Evolutionary conservation across 345 rosid genomes (phyloP).

Genomic region (Carallia brachiata): DNA sequence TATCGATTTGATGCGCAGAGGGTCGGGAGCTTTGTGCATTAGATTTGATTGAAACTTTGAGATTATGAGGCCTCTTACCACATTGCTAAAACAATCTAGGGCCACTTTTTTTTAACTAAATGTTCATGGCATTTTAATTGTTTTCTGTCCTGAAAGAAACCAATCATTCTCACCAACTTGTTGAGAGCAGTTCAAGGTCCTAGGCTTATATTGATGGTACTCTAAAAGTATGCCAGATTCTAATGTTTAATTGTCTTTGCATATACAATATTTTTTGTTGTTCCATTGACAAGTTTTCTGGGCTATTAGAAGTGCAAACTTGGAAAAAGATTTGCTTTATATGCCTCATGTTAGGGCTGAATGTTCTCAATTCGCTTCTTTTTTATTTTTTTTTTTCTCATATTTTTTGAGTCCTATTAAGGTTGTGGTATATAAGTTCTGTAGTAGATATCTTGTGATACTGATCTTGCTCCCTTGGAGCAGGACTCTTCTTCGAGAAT

Average conservation of each 20-base stretch:
- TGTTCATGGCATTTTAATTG: conserved; percentile 11
- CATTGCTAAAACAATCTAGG: conserved; percentile 12
- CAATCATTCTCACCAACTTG: conserved; percentile 33
- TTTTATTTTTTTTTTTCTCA: no score
- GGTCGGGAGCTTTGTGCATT: not conserved
- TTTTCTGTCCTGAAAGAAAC: conserved; percentile 31
- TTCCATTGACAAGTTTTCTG: not conserved
- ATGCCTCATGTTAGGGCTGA: no score
- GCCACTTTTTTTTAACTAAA: not conserved
- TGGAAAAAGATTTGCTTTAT: not conserved
- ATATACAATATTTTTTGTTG: not conserved
- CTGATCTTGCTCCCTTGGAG: no score
- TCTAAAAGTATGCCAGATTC: conserved; percentile 17
- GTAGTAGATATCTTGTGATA: no score
- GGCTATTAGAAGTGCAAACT: not conserved
- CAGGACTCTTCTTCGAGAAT: no score
- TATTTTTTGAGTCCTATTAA: no score
- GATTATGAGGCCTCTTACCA: not conserved
- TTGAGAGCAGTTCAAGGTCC: conserved; percentile 29
- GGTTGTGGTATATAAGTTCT: no score
- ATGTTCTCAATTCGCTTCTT: no score
- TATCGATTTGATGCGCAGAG: not conserved
- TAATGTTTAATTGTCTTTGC: conserved; percentile 4
- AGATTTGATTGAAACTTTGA: conserved; percentile 2
- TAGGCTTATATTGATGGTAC: conserved; percentile 23